Conservation (phyloP, 192 early-diverging fungal genomes). For the Diversispora epigaea region DNA sequence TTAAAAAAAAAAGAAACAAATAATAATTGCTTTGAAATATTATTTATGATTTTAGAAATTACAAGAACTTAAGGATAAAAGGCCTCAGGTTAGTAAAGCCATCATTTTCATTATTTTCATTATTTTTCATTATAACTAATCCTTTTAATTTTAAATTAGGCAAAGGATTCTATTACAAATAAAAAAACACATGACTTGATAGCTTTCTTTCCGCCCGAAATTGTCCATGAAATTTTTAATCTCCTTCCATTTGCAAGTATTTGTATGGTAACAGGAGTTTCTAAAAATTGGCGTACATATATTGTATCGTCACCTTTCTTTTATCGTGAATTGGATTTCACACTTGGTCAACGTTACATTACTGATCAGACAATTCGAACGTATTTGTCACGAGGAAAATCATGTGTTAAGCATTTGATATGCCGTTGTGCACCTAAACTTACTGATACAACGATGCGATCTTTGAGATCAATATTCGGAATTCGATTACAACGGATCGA, state of each 20-base stretch:
- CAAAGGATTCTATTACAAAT: background rate
- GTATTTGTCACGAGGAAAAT: background rate
- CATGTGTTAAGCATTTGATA: background rate
- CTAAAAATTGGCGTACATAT: constrained; percentile 6
- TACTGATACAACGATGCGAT: background rate
- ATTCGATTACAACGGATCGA: background rate
- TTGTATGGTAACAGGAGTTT: background rate
- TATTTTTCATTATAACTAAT: background rate
- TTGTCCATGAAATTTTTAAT: background rate
- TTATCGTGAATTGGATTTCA: constrained; percentile 2
- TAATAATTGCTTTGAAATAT: no score
- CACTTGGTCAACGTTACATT: background rate
- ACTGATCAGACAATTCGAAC: background rate
- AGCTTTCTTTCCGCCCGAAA: constrained; percentile 1
- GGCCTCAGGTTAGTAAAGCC: no score
- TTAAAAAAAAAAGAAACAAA: no score
- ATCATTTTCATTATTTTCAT: background rate
- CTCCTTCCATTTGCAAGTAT: background rate
- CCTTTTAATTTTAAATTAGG: background rate
- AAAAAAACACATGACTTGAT: background rate
- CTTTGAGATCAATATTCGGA: background rate
- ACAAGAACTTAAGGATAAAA: no score
- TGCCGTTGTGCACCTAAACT: background rate
- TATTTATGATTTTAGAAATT: no score
- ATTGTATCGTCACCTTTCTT: background rate